These are phyloP conservation scores for Mrakia hoshinonis DNA, from an alignment of 768 basidiomycete species.

Conservation along the genomic window DNA sequence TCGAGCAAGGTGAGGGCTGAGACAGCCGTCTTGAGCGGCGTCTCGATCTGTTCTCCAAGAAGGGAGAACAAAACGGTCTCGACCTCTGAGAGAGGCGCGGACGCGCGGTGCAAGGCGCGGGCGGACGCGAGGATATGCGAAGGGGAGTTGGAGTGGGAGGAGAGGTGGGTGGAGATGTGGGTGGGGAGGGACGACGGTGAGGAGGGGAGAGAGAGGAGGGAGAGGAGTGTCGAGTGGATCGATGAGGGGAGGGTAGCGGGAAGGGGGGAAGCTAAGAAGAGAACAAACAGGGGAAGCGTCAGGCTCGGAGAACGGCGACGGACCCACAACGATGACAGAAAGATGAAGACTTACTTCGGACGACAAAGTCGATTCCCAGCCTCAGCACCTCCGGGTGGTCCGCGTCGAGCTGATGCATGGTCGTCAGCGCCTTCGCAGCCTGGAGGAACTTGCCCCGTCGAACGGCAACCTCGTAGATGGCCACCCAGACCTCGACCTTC, in stretches of 20 bases:
- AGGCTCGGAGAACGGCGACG: not conserved
- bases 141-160: constrained; percentile 50
- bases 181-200: constrained; percentile 53
- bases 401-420: not conserved
- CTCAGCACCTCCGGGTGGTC: constrained; percentile 9
- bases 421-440: not conserved
- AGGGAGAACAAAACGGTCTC: constrained; percentile 53
- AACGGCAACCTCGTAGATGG: constrained; percentile 69
- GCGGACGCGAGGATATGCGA: constrained; percentile 58
- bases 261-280: not conserved
- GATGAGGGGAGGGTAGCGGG: constrained; percentile 41
- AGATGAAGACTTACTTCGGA: constrained; percentile 8
- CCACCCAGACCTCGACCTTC: constrained; percentile 63
- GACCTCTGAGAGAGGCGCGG: constrained; percentile 49
- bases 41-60: constrained; percentile 44
- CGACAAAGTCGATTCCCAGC: constrained; percentile 1
- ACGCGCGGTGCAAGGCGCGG: constrained; percentile 44
- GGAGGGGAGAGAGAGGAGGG: constrained; percentile 47
- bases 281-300: not conserved
- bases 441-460: constrained; percentile 49
- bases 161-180: constrained; percentile 68
- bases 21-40: constrained; percentile 33
- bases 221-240: constrained; percentile 47
- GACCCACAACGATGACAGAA: not conserved
- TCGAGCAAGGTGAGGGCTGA: constrained; percentile 47